A percentile compares a stretch with the other conserved stretches of the same genome.
Conservation (phyloP, 208 protist genomes). For the Giardia duodenalis region DNA sequence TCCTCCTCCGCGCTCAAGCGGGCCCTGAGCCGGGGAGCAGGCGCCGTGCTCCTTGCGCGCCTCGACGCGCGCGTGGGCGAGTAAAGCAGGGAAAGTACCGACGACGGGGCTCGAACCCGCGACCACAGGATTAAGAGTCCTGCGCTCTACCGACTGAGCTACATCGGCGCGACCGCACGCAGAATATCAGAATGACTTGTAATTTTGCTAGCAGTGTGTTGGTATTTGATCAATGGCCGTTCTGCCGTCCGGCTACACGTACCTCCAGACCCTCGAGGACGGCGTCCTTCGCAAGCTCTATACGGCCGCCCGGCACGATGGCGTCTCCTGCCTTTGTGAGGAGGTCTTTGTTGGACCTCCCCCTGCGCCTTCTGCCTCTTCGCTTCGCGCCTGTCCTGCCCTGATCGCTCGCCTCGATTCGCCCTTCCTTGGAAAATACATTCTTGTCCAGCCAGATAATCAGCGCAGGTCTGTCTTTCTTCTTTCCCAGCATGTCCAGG, state of each 20-base stretch:
- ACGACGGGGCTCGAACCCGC: too few species aligned
- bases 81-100: too few species aligned
- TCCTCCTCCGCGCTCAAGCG: too few species aligned
- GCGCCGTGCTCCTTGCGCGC: too few species aligned
- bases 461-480: neutral
- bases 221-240: too few species aligned
- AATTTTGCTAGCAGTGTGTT: too few species aligned
- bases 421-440: neutral
- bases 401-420: neutral
- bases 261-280: neutral
- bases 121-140: slow-evolving; percentile 85
- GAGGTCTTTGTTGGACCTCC: neutral
- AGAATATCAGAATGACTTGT: too few species aligned
- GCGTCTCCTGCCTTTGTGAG: neutral
- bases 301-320: neutral
- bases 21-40: too few species aligned
- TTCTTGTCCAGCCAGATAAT: neutral
- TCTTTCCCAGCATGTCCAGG: neutral
- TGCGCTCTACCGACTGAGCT: slow-evolving; percentile 86
- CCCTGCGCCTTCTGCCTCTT: neutral
- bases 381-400: neutral
- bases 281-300: neutral
- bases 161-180: too few species aligned
- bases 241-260: neutral
- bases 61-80: too few species aligned